These are phyloP conservation scores for Cercospora sp. DNA, from an alignment of 2,329 filamentous ascomycete genomes.

Conservation along the genomic window DNA sequence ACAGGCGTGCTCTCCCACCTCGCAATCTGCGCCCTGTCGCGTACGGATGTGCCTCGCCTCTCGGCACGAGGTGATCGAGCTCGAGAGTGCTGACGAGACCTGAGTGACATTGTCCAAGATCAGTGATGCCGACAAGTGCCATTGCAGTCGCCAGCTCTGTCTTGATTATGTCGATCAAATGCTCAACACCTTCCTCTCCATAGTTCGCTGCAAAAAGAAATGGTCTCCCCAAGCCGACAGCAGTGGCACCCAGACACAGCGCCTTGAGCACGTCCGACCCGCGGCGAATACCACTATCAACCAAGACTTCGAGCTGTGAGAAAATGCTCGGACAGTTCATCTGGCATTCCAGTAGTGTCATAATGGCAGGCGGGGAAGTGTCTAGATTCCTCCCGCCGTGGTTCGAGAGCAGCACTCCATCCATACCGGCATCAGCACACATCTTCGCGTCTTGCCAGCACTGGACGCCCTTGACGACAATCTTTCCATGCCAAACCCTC, in stretches of 20 bases:
- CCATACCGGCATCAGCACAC: constrained; percentile 45
- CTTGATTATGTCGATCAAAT: constrained; percentile 48
- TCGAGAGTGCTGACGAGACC: constrained; percentile 58
- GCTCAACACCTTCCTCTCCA: constrained; percentile 55
- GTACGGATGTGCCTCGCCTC: constrained; percentile 31
- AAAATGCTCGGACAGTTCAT: constrained; percentile 63
- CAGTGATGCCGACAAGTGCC: constrained; percentile 63
- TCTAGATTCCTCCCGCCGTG: constrained; percentile 55
- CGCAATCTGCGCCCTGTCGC: constrained; percentile 27
- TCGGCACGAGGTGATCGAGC: constrained; percentile 52
- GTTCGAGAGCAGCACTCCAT: constrained; percentile 53
- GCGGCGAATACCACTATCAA: constrained; percentile 66
- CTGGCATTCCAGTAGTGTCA: constrained; percentile 64
- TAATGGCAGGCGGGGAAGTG: constrained; percentile 54
- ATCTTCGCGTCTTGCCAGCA: constrained; percentile 45
- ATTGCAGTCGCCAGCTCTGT: constrained; percentile 64
- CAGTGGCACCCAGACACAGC: constrained; percentile 64
- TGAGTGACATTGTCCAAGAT: constrained; percentile 60
- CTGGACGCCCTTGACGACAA: constrained; percentile 49
- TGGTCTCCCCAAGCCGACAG: constrained; percentile 62
- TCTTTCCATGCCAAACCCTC: constrained; percentile 44
- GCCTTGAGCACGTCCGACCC: constrained; percentile 70
- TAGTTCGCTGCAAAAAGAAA: constrained; percentile 63
- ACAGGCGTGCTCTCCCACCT: background rate
- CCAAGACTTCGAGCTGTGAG: constrained; percentile 59